Evolutionary conservation across 2,329 filamentous ascomycete species (phyloP), one percentile per base, ranked within the genome.

Genomic region (Aspergillus eucalypticola): DNA sequence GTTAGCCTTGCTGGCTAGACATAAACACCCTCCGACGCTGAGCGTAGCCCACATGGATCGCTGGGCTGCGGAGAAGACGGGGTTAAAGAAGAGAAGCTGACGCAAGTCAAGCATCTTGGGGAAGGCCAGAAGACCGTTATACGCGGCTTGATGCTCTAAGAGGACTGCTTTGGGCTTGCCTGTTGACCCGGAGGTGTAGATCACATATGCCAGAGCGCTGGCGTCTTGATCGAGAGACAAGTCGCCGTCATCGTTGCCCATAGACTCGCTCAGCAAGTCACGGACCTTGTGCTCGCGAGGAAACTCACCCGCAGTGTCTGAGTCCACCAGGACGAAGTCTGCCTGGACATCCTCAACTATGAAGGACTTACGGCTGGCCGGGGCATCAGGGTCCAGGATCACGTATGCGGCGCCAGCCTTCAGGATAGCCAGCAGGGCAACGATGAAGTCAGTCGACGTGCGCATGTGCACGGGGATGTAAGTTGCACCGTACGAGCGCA

Each of bases 171-270:
- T 65, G 19, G 63, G 63, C 8, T 13, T 52, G 21, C 63, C 63
- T 21, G 63, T 65, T 2, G 63, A 63, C 7, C 63, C 63, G 29
- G 64, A 67, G 8, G 62, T 64, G 50, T 60, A 64, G 8, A 62
- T 62, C 38, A 62, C 54, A 50, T 64, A 64, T 17, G 52, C 58
- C 7, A 49, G 49, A 15, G 59, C 29, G 8, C 41, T 51, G 39
- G 25, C 35, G 39, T 48, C 51, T 38, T 27, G n/a, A 8, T 23
- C 11, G 21, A 58, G 25, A 15, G 35, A 29, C 44, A 61, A 29
- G 52, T 63, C 41, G 3, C 11, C 29, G 17, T 42, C 17, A 2
- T 42, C 41, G 35, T 54, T 41, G 25, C 38, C 11, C 19, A n/a
- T 32, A 19, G 52, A 53, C 27, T 23, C 27, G 5, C 44, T 19